Evolutionary conservation across 257 asterid genomes (phyloP).

Genomic region (Coffea canephora): DNA sequence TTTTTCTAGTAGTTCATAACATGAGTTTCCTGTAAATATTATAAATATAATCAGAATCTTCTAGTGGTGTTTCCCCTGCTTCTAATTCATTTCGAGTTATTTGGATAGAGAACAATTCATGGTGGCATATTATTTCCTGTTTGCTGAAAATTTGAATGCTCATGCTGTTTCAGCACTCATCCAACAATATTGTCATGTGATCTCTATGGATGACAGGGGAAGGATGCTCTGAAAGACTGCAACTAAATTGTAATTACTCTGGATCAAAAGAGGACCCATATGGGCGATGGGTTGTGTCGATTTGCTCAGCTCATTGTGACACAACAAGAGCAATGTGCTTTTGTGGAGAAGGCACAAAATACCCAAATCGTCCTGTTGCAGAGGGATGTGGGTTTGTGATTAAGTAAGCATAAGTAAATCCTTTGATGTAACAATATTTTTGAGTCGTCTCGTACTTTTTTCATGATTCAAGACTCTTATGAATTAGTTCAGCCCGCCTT

Average conservation of each 20-base stretch:
- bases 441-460: background rate
- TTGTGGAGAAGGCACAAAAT: slow-evolving; percentile 95
- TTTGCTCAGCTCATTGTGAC: slow-evolving; percentile 83
- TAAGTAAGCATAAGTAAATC: slow-evolving; percentile 47
- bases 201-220: slow-evolving; percentile 55
- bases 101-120: background rate
- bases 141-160: background rate
- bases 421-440: slow-evolving; percentile 11
- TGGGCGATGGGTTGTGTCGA: slow-evolving; percentile 91
- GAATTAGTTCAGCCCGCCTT: slow-evolving; percentile 50
- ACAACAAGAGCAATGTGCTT: slow-evolving; percentile 93
- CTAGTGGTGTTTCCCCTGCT: background rate
- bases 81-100: background rate
- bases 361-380: slow-evolving; percentile 85
- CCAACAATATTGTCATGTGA: background rate
- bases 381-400: slow-evolving; percentile 86
- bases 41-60: too few species aligned
- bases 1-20: too few species aligned
- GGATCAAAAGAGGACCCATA: slow-evolving; percentile 55
- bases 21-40: background rate
- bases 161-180: background rate
- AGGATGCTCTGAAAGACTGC: slow-evolving; percentile 70
- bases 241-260: slow-evolving; percentile 70
- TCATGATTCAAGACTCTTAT: slow-evolving; percentile 15
- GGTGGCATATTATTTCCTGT: background rate